phyloP scores from a whole-genome alignment of 2,329 filamentous ascomycete species.

The Aspergillus ochraceus region DNA sequence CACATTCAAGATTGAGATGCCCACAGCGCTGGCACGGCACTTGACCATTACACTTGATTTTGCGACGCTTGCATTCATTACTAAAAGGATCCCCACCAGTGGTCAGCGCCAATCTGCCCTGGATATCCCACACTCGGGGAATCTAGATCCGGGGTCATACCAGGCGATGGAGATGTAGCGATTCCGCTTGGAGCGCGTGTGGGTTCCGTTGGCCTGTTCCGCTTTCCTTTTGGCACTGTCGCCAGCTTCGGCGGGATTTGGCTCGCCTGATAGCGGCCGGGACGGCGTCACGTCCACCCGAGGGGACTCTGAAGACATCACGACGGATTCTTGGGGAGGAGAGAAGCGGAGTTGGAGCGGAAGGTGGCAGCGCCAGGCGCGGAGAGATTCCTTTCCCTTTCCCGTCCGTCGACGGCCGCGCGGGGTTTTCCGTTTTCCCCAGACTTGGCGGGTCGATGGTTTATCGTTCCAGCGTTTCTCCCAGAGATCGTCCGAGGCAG shows the following conservation, averaged over 20 bases:
- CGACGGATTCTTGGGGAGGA: slow-evolving; percentile 2
- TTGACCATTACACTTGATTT: slow-evolving; percentile 69
- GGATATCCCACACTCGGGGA: not conserved
- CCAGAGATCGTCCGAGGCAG: no score
- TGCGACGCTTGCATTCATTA: slow-evolving; percentile 66
- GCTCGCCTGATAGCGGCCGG: slow-evolving; percentile 24
- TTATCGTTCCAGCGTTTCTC: not conserved
- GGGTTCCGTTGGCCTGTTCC: slow-evolving; percentile 46
- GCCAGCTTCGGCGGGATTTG: slow-evolving; percentile 20
- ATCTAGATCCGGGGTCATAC: slow-evolving; percentile 40
- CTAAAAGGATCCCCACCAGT: slow-evolving; percentile 32
- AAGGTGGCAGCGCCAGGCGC: slow-evolving; percentile 27
- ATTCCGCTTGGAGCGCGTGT: slow-evolving; percentile 62
- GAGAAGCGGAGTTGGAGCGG: slow-evolving; percentile 7
- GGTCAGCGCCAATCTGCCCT: slow-evolving; percentile 8
- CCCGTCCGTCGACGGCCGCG: slow-evolving; percentile 11
- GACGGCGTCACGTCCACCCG: slow-evolving; percentile 28
- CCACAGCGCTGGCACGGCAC: slow-evolving; percentile 65
- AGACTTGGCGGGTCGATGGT: slow-evolving; percentile 20
- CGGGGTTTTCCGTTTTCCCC: slow-evolving; percentile 35
- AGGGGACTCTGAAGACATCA: slow-evolving; percentile 38
- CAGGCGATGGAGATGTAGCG: slow-evolving; percentile 68
- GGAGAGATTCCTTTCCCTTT: slow-evolving; percentile 35
- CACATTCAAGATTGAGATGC: slow-evolving; percentile 62
- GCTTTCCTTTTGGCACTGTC: slow-evolving; percentile 43